Base-by-base conservation (phyloP, 1,139 yeast species). In the Yamadazyma conglobata region DNA sequence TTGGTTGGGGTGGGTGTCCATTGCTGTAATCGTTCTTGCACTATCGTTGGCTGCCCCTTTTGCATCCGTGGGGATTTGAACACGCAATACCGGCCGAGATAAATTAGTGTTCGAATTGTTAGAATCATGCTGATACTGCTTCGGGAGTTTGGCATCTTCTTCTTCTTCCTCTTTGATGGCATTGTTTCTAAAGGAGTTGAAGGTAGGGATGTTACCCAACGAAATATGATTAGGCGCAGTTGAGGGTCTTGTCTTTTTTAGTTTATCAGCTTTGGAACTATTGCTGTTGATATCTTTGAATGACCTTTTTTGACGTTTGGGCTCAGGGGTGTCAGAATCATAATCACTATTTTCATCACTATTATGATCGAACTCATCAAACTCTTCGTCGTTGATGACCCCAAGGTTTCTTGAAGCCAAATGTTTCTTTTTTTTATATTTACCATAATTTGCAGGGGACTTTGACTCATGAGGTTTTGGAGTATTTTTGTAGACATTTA, bases 371-470 rank as follows among this genome's bases (percentile, higher is more conserved):
- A 38, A 39, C 12, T 34, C 30, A 18, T 41, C 42, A 2, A 33
- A 16, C 3, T 32, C 37, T 13, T 44, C 46, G 27, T 43, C 43
- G 15, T 38, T 26, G 4, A 34, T 35, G 6, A 28, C 25, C 10
- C 27, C 24, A 1, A 19, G 9, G 10, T 14, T 25, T 5, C 27
- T 18, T 10, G 24, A 24, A 2, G 32, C 34, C 22, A 49, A 54
- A 38, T 43, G 50, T 43, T 42, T 51, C 34, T 60, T 63, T 50
- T 62, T 63, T 41, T 52, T 55, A 47, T 63, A 64, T 37, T 57
- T 58, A 8, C 79, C 79, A 43, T 73, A 77, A 44, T 77, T 79
- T 7, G 66, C 70, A 0, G 86, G 88, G 7, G 71, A 66, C 49
- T 79, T 80, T 10, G 64, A 59, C 46, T 79, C 86, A 43, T 78